Conservation (phyloP, 176 grass and related monocot species). For the Melocanna baccifera region DNA sequence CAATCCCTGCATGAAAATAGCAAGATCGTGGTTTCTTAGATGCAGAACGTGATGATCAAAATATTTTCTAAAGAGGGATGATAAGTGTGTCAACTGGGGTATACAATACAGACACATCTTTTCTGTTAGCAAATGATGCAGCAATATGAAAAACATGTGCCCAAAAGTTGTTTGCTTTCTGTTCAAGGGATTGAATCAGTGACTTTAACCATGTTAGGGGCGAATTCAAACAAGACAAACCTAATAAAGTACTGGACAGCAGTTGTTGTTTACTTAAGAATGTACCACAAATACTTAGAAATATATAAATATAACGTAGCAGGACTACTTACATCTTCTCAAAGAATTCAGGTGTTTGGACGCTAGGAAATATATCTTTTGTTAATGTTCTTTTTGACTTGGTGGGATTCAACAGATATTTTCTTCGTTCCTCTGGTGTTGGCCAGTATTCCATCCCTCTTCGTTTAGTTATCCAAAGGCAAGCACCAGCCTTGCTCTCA, state of each 20-base stretch:
- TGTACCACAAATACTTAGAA: neutral
- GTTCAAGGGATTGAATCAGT: neutral
- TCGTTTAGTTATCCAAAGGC: slow-evolving; percentile 85
- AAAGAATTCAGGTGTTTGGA: slow-evolving; percentile 60
- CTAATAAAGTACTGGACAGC: neutral
- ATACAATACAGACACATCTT: neutral
- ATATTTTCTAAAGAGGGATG: neutral
- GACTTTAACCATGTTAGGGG: slow-evolving; percentile 4
- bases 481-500: slow-evolving; percentile 91
- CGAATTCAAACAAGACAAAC: neutral
- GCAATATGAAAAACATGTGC: neutral
- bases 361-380: slow-evolving; percentile 50
- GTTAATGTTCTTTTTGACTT: slow-evolving; percentile 57
- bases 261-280: neutral
- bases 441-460: slow-evolving; percentile 96
- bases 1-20: neutral
- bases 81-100: neutral
- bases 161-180: neutral
- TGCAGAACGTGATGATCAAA: neutral
- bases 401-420: slow-evolving; percentile 47
- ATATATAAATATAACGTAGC: slow-evolving; percentile 2
- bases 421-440: slow-evolving; percentile 56
- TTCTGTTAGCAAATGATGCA: slow-evolving; percentile 19
- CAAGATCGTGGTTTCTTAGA: neutral
- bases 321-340: slow-evolving; percentile 85